Evolutionary conservation across 2,329 filamentous ascomycete genomes (phyloP).

Genomic region (Orbilia blumenaviensis): DNA sequence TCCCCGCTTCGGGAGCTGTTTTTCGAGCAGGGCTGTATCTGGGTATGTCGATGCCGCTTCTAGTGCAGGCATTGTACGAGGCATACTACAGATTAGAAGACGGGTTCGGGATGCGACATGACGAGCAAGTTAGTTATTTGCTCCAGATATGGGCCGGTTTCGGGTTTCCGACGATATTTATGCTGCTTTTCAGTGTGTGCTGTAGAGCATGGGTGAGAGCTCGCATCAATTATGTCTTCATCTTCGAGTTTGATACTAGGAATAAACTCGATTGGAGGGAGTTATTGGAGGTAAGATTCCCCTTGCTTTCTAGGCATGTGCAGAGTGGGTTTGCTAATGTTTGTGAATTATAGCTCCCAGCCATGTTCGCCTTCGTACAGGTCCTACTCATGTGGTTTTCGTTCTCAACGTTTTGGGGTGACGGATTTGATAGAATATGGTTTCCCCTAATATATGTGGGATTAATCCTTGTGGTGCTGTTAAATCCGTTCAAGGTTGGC

Average conservation of each 20-base stretch:
- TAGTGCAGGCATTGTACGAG: conserved; percentile 68
- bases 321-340: conserved; percentile 46
- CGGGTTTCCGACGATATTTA: conserved; percentile 81
- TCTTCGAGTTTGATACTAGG: conserved; percentile 93
- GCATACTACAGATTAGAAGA: conserved; percentile 28
- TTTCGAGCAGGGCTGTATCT: conserved; percentile 73
- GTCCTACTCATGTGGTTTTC: conserved; percentile 90
- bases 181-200: conserved; percentile 83
- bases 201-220: conserved; percentile 82
- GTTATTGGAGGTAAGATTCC: conserved; percentile 71
- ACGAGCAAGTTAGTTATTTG: conserved; percentile 61
- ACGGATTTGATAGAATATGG: conserved; percentile 72
- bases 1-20: conserved; percentile 69
- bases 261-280: conserved; percentile 90
- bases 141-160: conserved; percentile 83
- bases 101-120: conserved; percentile 54
- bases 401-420: conserved; percentile 66
- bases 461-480: conserved; percentile 73
- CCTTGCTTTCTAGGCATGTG: background rate
- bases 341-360: conserved; percentile 70
- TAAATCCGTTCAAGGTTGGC: conserved; percentile 77
- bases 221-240: conserved; percentile 95
- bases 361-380: conserved; percentile 79
- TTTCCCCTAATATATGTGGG: conserved; percentile 84
- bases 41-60: conserved; percentile 72